A percentile compares a stretch with the other conserved stretches of the same genome.
phyloP scores from a whole-genome alignment of 2,329 filamentous ascomycete species.

The Achaetomium macrosporum region DNA sequence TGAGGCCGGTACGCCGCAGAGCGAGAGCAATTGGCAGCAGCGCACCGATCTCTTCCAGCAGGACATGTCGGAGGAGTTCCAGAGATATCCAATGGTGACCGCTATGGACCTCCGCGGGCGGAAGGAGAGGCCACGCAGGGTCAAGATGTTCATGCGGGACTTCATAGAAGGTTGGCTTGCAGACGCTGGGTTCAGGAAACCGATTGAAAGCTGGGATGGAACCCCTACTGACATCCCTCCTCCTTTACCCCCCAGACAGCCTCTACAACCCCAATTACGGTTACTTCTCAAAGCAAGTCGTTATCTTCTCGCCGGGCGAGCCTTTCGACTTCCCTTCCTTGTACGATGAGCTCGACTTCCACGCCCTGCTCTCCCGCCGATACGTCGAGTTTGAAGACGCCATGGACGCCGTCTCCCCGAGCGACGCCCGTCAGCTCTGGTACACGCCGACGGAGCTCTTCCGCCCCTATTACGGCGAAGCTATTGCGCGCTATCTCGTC shows the following conservation, averaged over 20 bases:
- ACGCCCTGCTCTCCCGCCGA: slow-evolving; percentile 65
- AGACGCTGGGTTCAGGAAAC: not conserved
- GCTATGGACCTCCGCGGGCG: slow-evolving; percentile 68
- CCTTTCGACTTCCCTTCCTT: slow-evolving; percentile 83
- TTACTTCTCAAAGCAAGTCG: slow-evolving; percentile 93
- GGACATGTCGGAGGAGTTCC: slow-evolving; percentile 76
- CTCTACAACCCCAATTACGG: slow-evolving; percentile 92
- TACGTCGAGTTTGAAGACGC: slow-evolving; percentile 88
- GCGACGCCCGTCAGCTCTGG: slow-evolving; percentile 84
- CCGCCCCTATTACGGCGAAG: slow-evolving; percentile 92
- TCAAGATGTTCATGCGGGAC: slow-evolving; percentile 96
- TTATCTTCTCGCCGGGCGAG: slow-evolving; percentile 88
- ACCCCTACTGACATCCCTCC: not conserved
- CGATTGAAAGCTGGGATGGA: not conserved
- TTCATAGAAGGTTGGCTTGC: slow-evolving; percentile 78
- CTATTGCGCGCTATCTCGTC: slow-evolving; percentile 91
- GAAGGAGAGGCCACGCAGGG: slow-evolving; percentile 71
- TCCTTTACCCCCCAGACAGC: slow-evolving; percentile 58
- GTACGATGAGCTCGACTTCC: slow-evolving; percentile 80
- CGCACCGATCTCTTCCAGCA: slow-evolving; percentile 66
- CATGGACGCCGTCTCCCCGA: slow-evolving; percentile 67
- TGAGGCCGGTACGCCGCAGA: slow-evolving; percentile 28
- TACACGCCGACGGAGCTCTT: slow-evolving; percentile 98
- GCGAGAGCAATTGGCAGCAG: slow-evolving; percentile 80
- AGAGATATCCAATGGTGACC: slow-evolving; percentile 77